These are phyloP conservation scores for Penicillium sp. DNA, from an alignment of 2,329 filamentous ascomycete genomes.

Conservation along the genomic window DNA sequence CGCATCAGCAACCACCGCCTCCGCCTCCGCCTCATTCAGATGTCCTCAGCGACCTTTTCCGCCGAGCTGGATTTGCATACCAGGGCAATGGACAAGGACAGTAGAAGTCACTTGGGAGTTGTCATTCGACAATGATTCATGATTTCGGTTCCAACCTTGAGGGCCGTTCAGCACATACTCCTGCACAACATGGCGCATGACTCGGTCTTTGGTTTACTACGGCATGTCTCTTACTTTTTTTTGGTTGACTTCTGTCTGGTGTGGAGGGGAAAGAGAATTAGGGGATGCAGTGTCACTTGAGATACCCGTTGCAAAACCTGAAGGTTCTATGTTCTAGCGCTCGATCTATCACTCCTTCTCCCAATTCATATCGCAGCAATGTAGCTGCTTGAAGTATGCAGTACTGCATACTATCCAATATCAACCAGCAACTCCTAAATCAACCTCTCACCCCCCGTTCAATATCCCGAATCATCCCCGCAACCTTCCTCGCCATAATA, in stretches of 20 bases:
- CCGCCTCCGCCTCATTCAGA: constrained; percentile 30
- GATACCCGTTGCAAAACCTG: constrained; percentile 25
- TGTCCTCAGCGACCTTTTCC: constrained; percentile 47
- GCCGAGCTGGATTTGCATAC: constrained; percentile 44
- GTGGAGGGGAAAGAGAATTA: neutral
- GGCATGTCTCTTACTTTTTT: constrained; percentile 2
- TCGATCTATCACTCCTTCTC: neutral
- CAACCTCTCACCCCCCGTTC: constrained; percentile 6
- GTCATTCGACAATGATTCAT: neutral
- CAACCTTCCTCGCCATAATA: constrained; percentile 55
- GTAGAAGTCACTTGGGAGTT: constrained; percentile 4
- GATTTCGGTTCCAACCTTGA: neutral
- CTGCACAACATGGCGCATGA: constrained; percentile 12
- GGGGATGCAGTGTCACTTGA: constrained; percentile 19
- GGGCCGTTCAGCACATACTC: neutral
- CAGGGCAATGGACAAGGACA: constrained; percentile 24
- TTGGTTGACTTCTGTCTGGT: neutral
- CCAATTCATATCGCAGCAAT: neutral
- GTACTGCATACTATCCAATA: no score
- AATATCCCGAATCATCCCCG: constrained; percentile 51
- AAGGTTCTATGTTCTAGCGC: neutral
- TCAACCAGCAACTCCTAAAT: neutral
- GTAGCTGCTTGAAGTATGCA: neutral
- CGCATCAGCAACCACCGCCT: constrained; percentile 10
- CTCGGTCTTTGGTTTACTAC: constrained; percentile 9